These are phyloP conservation scores for Hibiscus tridactylites DNA, from an alignment of 345 rosid genomes.

Conservation along the genomic window DNA sequence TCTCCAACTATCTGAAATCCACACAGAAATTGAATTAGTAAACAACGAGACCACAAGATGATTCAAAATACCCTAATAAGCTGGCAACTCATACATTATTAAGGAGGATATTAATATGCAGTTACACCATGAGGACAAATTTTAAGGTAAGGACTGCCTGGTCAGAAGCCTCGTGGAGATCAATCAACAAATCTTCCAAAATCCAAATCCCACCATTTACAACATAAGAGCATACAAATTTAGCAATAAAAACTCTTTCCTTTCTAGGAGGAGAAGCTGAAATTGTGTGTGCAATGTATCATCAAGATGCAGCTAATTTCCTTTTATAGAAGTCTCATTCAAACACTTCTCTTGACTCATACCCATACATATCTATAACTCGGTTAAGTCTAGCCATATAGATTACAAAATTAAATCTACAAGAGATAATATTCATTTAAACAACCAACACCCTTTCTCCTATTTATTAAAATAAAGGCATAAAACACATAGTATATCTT, in stretches of 20 bases:
- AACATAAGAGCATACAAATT: background rate
- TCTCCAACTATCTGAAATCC: slow-evolving; percentile 50
- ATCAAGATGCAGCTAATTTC: no score
- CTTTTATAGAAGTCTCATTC: background rate
- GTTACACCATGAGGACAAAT: background rate
- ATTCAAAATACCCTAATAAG: background rate
- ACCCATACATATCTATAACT: background rate
- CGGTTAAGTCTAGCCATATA: background rate
- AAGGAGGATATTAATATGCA: background rate
- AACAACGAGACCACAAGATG: background rate
- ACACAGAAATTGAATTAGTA: slow-evolving; percentile 1
- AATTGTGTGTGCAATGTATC: no score
- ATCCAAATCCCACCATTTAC: background rate
- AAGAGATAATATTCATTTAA: background rate
- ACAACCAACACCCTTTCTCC: background rate
- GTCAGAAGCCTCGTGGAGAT: background rate
- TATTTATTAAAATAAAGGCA: background rate
- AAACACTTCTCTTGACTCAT: background rate
- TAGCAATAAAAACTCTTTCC: no score
- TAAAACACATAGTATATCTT: background rate
- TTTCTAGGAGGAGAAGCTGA: background rate
- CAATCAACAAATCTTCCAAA: background rate
- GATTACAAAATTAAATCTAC: background rate
- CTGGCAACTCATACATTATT: background rate
- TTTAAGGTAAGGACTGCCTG: background rate